Percentiles rank a stretch among this genome's conserved stretches.
phyloP scores from a whole-genome alignment of 2,329 filamentous ascomycete species.

The Fusarium circinatum region DNA sequence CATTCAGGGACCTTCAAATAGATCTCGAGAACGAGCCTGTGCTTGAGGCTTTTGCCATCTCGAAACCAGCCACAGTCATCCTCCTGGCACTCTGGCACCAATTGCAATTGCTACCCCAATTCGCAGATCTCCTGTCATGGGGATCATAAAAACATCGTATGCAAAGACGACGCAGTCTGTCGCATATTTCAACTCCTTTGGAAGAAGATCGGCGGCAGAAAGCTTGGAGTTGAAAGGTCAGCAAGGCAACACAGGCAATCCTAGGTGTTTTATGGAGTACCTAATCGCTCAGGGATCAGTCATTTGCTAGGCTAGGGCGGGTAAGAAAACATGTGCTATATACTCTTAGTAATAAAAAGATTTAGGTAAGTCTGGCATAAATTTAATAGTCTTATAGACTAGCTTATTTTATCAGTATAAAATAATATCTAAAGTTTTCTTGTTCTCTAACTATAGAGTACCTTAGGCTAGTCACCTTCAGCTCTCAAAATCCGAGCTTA shows the following conservation, averaged over 20 bases:
- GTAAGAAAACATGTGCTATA: background rate
- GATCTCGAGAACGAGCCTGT: background rate
- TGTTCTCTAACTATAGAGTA: background rate
- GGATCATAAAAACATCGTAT: background rate
- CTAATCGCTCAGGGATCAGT: background rate
- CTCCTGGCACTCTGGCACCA: background rate
- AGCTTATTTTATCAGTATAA: background rate
- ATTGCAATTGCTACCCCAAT: background rate
- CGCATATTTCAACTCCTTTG: background rate
- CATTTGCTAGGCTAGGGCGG: background rate
- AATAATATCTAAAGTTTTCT: background rate
- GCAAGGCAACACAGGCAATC: background rate
- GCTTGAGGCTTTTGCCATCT: background rate
- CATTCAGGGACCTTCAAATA: background rate
- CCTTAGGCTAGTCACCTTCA: background rate
- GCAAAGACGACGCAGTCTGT: background rate
- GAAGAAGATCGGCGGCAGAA: background rate
- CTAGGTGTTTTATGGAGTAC: background rate
- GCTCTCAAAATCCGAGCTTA: background rate
- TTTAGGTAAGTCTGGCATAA: background rate
- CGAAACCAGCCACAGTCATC: background rate
- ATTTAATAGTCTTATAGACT: background rate
- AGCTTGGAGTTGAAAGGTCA: background rate
- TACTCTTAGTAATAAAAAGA: background rate
- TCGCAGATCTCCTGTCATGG: background rate